Evolutionary conservation across 2,329 filamentous ascomycete genomes (phyloP), one percentile per base, ranked within the genome.

Genomic region (Sporothrix brasiliensis): DNA sequence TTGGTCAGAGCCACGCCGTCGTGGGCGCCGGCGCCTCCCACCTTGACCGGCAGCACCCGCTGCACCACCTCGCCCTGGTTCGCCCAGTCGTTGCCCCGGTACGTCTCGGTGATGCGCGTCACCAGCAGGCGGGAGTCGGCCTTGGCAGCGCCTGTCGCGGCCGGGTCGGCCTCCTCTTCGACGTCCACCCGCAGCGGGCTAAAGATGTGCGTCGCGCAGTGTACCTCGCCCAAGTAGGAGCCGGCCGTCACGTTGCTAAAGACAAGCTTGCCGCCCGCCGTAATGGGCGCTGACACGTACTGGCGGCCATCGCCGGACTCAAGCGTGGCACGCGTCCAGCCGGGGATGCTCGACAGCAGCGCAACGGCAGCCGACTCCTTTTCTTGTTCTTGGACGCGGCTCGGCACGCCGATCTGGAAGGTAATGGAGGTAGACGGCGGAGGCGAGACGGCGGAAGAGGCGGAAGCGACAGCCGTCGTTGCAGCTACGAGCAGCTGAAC

Each of bases 31-130:
- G 54, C 54, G 9, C 58, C 39, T 13, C 58, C 39, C 6, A 24
- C 58, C 58, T 63, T 72, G 75, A 14, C 47, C 72, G 70, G 67
- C 77, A 1, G 61, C 75, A 79, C 81, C 67, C 84, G 78, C 4
- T 73, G 74, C 44, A 85, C 82, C 60, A 79, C 84, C 81, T 91
- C 90, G 19, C 94, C 94, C 77, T 89, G 91, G 78, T 97, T 96
- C 21, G 85, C 88, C 93, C 94, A 97, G 75, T 95, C 92, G 76
- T 97, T 94, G 0, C 93, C 93, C 63, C 93, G 85, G 78, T 90
- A 97, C 34, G 93, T 97, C 83, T 94, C 92, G 90, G 92, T 95
- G 39, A 89, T 89, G 54, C 58, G 58, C 21, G 85, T 81, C 3
- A 93, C 83, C 61, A 84, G 79, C 52, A 44, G 83, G 79, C 67